Conservation (phyloP, 2,329 filamentous ascomycete genomes). For the Fusarium sp. region DNA sequence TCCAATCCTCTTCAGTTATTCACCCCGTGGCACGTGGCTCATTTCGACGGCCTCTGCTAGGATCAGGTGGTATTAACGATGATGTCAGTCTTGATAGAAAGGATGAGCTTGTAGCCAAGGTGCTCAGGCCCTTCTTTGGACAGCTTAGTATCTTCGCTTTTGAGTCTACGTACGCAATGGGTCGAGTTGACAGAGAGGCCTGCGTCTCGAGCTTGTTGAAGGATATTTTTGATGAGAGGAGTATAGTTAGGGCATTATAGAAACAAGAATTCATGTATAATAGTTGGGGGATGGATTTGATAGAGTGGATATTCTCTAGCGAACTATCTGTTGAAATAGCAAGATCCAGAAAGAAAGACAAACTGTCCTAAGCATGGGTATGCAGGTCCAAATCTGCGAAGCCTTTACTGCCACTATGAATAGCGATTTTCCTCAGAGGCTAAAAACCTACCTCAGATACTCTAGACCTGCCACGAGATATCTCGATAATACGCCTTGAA, state of each 20-base stretch:
- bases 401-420: neutral
- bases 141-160: slow-evolving; percentile 94
- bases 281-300: slow-evolving; percentile 15
- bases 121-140: slow-evolving; percentile 89
- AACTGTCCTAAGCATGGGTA: neutral
- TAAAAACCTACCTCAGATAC: slow-evolving; percentile 1
- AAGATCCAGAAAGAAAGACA: slow-evolving; percentile 9
- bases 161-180: slow-evolving; percentile 92
- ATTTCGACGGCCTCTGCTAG: slow-evolving; percentile 63
- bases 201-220: slow-evolving; percentile 74
- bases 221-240: slow-evolving; percentile 85
- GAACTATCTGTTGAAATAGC: slow-evolving; percentile 7
- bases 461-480: neutral
- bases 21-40: slow-evolving; percentile 53
- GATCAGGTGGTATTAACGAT: slow-evolving; percentile 65
- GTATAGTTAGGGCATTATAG: slow-evolving; percentile 70
- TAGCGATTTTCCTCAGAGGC: neutral
- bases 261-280: slow-evolving; percentile 3
- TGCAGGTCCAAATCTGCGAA: neutral
- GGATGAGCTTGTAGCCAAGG: slow-evolving; percentile 78
- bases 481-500: neutral
- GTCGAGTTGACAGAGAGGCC: slow-evolving; percentile 71
- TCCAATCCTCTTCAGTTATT: slow-evolving; percentile 54
- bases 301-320: slow-evolving; percentile 29
- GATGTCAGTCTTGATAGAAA: slow-evolving; percentile 69